A percentile compares a stretch with the other conserved stretches of the same genome.
Conservation (phyloP, 345 rosid genomes). For the Pelargonium nanum region DNA sequence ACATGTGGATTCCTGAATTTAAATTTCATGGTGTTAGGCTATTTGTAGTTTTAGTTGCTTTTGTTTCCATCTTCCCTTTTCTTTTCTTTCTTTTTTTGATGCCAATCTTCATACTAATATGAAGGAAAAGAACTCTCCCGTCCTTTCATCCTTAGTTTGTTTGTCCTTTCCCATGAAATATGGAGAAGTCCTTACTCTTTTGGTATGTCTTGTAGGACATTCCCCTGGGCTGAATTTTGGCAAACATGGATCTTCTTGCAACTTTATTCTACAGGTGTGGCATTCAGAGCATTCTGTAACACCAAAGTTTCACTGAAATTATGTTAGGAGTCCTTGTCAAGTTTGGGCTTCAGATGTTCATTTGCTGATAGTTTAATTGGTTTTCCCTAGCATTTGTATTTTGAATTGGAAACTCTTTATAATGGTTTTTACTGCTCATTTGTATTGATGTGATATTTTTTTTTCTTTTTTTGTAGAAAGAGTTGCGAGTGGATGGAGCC, state of each 20-base stretch:
- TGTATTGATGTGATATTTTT: constrained; percentile 6
- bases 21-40: too few species aligned
- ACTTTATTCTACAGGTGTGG: constrained; percentile 48
- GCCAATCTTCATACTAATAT: background rate
- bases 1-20: background rate
- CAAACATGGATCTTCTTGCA: constrained; percentile 26
- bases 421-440: background rate
- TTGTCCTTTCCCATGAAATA: background rate
- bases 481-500: constrained; percentile 53
- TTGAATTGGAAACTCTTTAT: background rate
- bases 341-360: background rate
- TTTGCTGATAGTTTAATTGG: background rate
- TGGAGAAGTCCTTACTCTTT: background rate
- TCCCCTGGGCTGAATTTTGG: constrained; percentile 18
- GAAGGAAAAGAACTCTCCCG: background rate
- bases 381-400: background rate
- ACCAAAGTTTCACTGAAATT: background rate
- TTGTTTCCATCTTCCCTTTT: background rate
- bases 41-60: background rate
- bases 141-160: constrained; percentile 2
- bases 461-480: constrained; percentile 26
- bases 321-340: background rate
- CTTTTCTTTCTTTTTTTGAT: background rate
- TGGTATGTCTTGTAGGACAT: constrained; percentile 16
- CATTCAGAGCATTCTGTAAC: background rate